Evolutionary conservation across 164 flowering plant genomes (phyloP), one percentile per base, ranked within the genome.

Genomic region (Tetrastigma voinierianum): DNA sequence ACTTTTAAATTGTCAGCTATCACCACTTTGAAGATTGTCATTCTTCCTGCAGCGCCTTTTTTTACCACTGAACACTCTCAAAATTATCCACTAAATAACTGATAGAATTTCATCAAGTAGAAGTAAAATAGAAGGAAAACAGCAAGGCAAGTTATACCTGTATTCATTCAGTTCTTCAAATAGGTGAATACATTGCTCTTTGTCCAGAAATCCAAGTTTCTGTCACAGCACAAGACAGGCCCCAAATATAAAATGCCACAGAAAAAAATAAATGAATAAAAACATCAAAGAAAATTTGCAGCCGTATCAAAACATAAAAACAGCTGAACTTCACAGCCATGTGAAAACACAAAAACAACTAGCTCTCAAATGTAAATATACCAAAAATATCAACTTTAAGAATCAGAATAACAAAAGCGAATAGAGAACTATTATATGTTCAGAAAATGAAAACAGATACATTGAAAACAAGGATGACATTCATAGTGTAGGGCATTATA

Each of bases 141-240:
- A 20, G 21, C 24, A 53, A 11, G 16, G 17, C 13, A 13, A 55
- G 51, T 1, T 54, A 16, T 77, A 93, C 98, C 98, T 93, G 87
- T 93, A 93, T 16, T 82, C 83, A 66, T 81, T 88, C 70, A 93
- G 77, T 72, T 86, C 97, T 72, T 86, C 86, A 78, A 93, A 93
- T 40, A 93, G 81, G 32, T 44, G 77, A 58, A 83, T 74, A 70
- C 92, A 93, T 61, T 93, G 91, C 13, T 85, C 82, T 74, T 89
- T 86, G 69, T 85, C 56, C 59, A 93, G 78, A 77, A 20, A 82
- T 46, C 84, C 89, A 59, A 14, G 65, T 23, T 81, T 74, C 98
- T 90, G 87, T 71, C 51, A 61, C 49, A 66, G 21, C 70, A 60
- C 53, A 66, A 14, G 53, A 32, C 40, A 3, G 40, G 59, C 11